phyloP scores from a whole-genome alignment of 768 basidiomycete genomes.

The Kwoniella mangroviensis region DNA sequence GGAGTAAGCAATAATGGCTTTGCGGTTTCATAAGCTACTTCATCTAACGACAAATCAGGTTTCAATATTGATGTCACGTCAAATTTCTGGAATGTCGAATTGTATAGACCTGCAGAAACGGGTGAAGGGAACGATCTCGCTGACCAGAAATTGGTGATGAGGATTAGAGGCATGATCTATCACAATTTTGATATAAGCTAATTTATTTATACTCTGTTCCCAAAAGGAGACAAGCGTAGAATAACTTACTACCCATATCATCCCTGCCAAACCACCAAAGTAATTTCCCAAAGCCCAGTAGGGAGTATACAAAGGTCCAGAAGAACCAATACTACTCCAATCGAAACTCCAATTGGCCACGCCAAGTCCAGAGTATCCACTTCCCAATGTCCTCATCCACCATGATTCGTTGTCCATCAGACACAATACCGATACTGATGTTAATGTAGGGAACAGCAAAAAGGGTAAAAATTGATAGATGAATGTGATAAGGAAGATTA shows the following conservation, averaged over 20 bases:
- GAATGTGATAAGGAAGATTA: slow-evolving; percentile 38
- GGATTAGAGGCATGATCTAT: slow-evolving; percentile 50
- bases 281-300: slow-evolving; percentile 57
- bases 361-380: slow-evolving; percentile 56
- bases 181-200: no score
- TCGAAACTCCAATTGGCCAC: slow-evolving; percentile 56
- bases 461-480: slow-evolving; percentile 56
- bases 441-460: slow-evolving; percentile 56
- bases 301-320: slow-evolving; percentile 57
- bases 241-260: slow-evolving; percentile 55
- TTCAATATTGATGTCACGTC: slow-evolving; percentile 57
- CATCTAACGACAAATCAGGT: slow-evolving; percentile 54
- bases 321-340: slow-evolving; percentile 55
- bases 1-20: slow-evolving; percentile 56
- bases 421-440: slow-evolving; percentile 55
- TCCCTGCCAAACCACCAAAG: slow-evolving; percentile 54
- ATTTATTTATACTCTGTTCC: no score
- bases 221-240: neutral
- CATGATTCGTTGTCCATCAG: slow-evolving; percentile 49
- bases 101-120: slow-evolving; percentile 54
- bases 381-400: slow-evolving; percentile 52
- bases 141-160: slow-evolving; percentile 55
- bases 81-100: slow-evolving; percentile 54
- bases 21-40: slow-evolving; percentile 52
- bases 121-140: slow-evolving; percentile 53